phyloP scores from a whole-genome alignment of 2,329 filamentous ascomycete genomes.

The Exophiala sp. region DNA sequence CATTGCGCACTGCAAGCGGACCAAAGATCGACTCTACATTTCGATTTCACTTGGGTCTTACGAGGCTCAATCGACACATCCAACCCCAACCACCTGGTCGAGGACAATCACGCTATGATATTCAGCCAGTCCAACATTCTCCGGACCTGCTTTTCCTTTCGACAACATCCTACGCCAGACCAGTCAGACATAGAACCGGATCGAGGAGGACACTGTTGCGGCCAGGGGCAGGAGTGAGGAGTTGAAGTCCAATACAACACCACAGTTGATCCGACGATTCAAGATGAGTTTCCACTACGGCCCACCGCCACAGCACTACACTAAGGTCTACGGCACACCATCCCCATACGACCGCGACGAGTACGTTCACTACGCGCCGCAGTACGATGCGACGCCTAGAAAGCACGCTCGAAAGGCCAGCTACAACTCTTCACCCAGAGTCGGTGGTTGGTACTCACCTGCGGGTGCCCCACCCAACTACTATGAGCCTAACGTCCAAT shows the following conservation, averaged over 20 bases:
- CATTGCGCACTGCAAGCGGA: constrained; percentile 13
- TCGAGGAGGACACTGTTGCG: constrained; percentile 25
- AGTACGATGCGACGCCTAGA: constrained; percentile 41
- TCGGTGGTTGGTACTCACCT: constrained; percentile 39
- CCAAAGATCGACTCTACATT: constrained; percentile 4
- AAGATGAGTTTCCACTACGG: constrained; percentile 29
- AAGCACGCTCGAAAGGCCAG: constrained; percentile 58
- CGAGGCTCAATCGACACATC: constrained; percentile 21
- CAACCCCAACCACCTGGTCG: constrained; percentile 16
- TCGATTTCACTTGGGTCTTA: constrained; percentile 21
- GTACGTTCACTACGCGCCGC: constrained; percentile 29
- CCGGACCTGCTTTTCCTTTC: constrained; percentile 23
- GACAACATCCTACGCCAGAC: constrained; percentile 20
- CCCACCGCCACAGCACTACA: constrained; percentile 27
- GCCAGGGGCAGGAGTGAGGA: constrained; percentile 25
- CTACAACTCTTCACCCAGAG: constrained; percentile 42
- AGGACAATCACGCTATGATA: constrained; percentile 28
- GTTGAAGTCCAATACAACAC: constrained; percentile 13
- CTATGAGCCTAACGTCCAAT: constrained; percentile 46
- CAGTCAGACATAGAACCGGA: constrained; percentile 25
- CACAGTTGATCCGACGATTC: constrained; percentile 2
- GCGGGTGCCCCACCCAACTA: constrained; percentile 45
- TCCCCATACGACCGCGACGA: constrained; percentile 28
- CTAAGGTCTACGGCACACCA: constrained; percentile 35
- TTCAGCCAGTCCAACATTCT: constrained; percentile 25